phyloP scores from a whole-genome alignment of 1,284 basidiomycete genomes.

The Testicularia cyperi region DNA sequence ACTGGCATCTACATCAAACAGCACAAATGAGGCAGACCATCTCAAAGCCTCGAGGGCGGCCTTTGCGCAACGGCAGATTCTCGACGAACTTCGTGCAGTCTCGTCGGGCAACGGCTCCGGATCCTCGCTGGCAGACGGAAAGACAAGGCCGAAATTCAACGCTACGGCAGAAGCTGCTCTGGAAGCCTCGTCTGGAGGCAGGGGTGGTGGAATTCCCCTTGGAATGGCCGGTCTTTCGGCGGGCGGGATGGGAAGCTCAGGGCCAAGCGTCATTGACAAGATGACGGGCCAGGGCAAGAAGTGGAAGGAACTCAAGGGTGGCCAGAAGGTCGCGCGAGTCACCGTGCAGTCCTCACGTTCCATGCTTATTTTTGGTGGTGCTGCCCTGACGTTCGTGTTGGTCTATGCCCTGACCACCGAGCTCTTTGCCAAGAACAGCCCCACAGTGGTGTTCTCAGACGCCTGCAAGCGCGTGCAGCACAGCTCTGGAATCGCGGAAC shows the following conservation, averaged over 20 bases:
- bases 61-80: slow-evolving; percentile 31
- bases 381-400: slow-evolving; percentile 66
- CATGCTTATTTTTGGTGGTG: slow-evolving; percentile 74
- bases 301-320: slow-evolving; percentile 78
- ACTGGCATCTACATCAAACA: too few species aligned
- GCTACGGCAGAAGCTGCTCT: slow-evolving; percentile 36
- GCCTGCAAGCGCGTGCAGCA: slow-evolving; percentile 80
- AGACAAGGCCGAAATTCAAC: slow-evolving; percentile 21
- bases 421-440: slow-evolving; percentile 87
- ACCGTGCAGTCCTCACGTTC: slow-evolving; percentile 73
- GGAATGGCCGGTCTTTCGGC: slow-evolving; percentile 22
- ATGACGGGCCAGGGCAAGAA: slow-evolving; percentile 55
- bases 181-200: slow-evolving; percentile 16
- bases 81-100: slow-evolving; percentile 22
- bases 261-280: slow-evolving; percentile 22
- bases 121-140: slow-evolving; percentile 18
- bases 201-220: slow-evolving; percentile 23
- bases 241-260: slow-evolving; percentile 6
- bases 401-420: slow-evolving; percentile 83
- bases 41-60: slow-evolving; percentile 23
- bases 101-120: slow-evolving; percentile 17
- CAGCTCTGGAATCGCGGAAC: slow-evolving; percentile 64
- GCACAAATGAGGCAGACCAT: too few species aligned
- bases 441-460: slow-evolving; percentile 81
- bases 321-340: slow-evolving; percentile 81